A percentile compares a stretch with the other conserved stretches of the same genome.
These are phyloP conservation scores for Ophiostoma perfectum DNA, from an alignment of 2,329 filamentous ascomycete genomes.

Conservation along the genomic window DNA sequence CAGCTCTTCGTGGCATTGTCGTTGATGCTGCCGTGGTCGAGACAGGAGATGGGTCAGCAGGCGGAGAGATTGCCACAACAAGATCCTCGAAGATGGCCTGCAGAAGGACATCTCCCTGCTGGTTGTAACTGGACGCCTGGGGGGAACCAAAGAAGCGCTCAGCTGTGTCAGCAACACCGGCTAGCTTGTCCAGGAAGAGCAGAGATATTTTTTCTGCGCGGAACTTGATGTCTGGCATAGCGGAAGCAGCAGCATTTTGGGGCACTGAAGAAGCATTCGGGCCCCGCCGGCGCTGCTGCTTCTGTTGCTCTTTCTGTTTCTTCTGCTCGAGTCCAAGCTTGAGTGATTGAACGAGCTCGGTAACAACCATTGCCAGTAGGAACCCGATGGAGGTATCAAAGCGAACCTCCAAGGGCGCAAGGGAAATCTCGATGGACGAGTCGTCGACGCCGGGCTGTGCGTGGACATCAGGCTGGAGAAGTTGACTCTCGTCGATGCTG, in stretches of 20 bases:
- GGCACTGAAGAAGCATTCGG: neutral
- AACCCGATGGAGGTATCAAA: constrained; percentile 55
- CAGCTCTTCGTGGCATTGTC: neutral
- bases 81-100: constrained; percentile 46
- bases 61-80: constrained; percentile 31
- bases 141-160: constrained; percentile 41
- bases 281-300: constrained; percentile 17
- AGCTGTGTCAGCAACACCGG: constrained; percentile 47
- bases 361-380: constrained; percentile 47
- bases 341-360: constrained; percentile 39
- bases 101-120: constrained; percentile 46
- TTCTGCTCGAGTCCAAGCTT: constrained; percentile 19
- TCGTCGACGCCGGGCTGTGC: constrained; percentile 28
- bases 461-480: constrained; percentile 7
- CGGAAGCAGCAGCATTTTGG: constrained; percentile 18
- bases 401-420: constrained; percentile 49
- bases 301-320: constrained; percentile 28
- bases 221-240: constrained; percentile 41
- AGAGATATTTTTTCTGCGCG: constrained; percentile 47
- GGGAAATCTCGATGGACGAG: constrained; percentile 43
- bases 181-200: constrained; percentile 51
- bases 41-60: constrained; percentile 24
- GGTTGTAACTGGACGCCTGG: constrained; percentile 36
- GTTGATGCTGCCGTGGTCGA: neutral
- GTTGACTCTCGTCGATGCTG: constrained; percentile 25